A percentile compares a stretch with the other conserved stretches of the same genome.
Conservation (phyloP, 202 grass and related monocot species). For the Eragrostis tef region DNA sequence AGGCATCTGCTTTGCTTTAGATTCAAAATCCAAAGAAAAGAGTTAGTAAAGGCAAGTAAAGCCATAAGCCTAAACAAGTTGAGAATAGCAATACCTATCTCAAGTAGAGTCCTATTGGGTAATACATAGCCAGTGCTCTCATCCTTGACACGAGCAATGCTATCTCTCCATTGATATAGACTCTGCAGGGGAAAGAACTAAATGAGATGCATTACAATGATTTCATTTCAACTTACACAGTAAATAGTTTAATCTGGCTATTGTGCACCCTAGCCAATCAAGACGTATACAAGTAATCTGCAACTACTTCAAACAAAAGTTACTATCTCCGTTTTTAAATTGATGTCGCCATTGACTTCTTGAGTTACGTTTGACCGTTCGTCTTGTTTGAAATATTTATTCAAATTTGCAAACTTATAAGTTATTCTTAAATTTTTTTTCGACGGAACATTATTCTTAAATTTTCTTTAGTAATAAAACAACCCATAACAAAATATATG, state of each 20-base stretch:
- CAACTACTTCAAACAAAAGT: not conserved
- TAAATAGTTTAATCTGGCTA: slow-evolving; percentile 32
- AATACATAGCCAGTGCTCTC: slow-evolving; percentile 98
- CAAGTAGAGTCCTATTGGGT: slow-evolving; percentile 85
- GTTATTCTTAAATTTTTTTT: no score
- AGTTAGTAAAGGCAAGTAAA: slow-evolving; percentile 49
- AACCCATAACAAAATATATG: no score
- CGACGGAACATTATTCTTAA: no score
- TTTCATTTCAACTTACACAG: slow-evolving; percentile 28
- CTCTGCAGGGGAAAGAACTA: slow-evolving; percentile 60
- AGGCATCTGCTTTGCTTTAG: slow-evolving; percentile 88
- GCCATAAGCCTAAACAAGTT: slow-evolving; percentile 17
- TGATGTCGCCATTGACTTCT: no score
- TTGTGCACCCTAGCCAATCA: not conserved
- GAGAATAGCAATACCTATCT: slow-evolving; percentile 62
- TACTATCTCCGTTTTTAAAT: no score
- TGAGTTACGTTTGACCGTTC: no score
- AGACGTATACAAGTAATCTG: slow-evolving; percentile 8
- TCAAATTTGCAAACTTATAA: no score
- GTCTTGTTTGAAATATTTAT: no score
- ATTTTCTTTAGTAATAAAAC: no score
- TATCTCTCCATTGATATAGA: slow-evolving; percentile 89
- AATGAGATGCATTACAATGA: not conserved
- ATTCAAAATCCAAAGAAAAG: slow-evolving; percentile 43
- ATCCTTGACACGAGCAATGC: slow-evolving; percentile 74